Evolutionary conservation across 257 asterid species (phyloP), one percentile per base, ranked within the genome.

Genomic region (Thymus mandschuricus): DNA sequence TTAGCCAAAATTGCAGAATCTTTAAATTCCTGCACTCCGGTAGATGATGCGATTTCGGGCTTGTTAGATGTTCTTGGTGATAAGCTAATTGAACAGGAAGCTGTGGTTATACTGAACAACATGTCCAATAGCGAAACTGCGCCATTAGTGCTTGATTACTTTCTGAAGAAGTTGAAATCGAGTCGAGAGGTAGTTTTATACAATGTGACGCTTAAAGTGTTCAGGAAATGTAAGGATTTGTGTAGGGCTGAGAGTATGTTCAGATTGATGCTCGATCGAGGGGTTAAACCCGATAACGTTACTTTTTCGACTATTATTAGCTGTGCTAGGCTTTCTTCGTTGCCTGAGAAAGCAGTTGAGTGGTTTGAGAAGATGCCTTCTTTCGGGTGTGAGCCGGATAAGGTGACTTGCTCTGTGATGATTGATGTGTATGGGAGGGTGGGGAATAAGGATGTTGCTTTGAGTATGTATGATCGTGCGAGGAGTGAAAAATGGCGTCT

Each of bases 241-340:
- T 64, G 54, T 1, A 80, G 84, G 67, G 92, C 94, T 0, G 96
- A 87, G 74, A 80, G 40, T 21, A 27, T 95, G 89, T 92, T 92
- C 59, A 69, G 34, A 52, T 81, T 79, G 69, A 92, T 95, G 97
- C 76, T 87, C 73, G 86, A 83, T 62, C 86, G 83, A 52, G 97
- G 96, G 5, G 82, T 95, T 41, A 82, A 75, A 75, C 98, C 97
- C 1, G 97, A 89, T 78, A 89, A 92, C 61, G 81, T 86, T 46
- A 89, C 99, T 0, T 89, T 95, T 74, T 92, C 94, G 13, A 95
- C 98, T 0, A 75, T 95, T 15, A 95, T 95, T 79, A 87, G 98
- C 76, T 89, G 99, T 30, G 96, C 99, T 45, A 84, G 95, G 80
- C 84, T 72, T 65, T 84, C 92, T 60, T 82, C 88, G 13, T 70